Conservation (phyloP, 2,329 filamentous ascomycete genomes). For the Fusarium neocosmosporiellum region DNA sequence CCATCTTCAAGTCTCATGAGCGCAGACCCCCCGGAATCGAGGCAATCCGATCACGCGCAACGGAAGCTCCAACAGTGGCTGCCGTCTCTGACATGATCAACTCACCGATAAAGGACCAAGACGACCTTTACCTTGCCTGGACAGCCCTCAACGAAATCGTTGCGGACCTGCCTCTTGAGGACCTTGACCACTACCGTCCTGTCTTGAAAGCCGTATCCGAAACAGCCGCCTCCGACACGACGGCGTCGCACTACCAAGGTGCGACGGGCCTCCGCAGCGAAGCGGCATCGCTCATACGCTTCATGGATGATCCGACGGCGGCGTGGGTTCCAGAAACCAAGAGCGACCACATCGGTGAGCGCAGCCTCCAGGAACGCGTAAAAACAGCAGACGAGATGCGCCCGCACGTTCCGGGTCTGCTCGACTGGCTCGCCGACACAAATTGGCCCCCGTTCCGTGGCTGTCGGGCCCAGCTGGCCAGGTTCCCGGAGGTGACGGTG, state of each 20-base stretch:
- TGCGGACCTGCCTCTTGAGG: not conserved
- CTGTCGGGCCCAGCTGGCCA: not conserved
- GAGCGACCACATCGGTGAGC: not conserved
- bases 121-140: not conserved
- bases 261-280: not conserved
- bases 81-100: not conserved
- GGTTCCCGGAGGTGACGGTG: conserved; percentile 5
- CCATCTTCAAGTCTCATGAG: not conserved
- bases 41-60: not conserved
- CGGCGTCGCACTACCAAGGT: not conserved
- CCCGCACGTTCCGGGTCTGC: conserved; percentile 6
- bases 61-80: conserved; percentile 2
- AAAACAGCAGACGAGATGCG: conserved; percentile 2
- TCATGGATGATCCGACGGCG: not conserved
- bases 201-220: not conserved
- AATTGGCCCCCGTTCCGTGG: conserved; percentile 11
- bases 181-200: not conserved
- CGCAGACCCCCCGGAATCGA: not conserved
- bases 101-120: not conserved
- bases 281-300: not conserved
- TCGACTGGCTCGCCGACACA: conserved; percentile 9
- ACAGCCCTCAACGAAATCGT: conserved; percentile 1
- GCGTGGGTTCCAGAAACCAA: conserved; percentile 5
- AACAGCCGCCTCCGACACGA: not conserved
- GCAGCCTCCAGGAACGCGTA: conserved; percentile 1